Evolutionary conservation across 2,329 filamentous ascomycete species (phyloP), one percentile per base, ranked within the genome.

Genomic region (Ophiostoma sp.): DNA sequence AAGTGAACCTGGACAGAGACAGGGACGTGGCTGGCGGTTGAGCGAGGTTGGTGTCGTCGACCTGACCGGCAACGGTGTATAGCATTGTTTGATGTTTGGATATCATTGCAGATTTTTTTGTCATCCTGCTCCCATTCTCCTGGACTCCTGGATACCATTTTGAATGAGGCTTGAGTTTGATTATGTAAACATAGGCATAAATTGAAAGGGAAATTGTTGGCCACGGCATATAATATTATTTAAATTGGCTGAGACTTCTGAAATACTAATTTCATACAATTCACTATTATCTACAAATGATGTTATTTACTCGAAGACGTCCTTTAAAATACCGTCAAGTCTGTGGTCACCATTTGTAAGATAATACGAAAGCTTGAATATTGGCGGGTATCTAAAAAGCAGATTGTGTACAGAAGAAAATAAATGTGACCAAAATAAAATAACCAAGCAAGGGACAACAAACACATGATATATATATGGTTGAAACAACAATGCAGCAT

Each of bases 31-130:
- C 3, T 72, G 71, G 71, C 71, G 54, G 11, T 33, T 65, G 5
- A 70, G 68, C 4, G 69, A 72, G 11, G n/a, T 69, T 23, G 54
- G 67, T 35, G 54, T 69, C 27, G 54, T 72, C 5, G 71, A 72
- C 35, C 54, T 72, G 39, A 72, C 71, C 0, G 52, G n/a, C 7
- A 33, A 65, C 10, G 52, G 23, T 39, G 36, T n/a, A 13, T 64
- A 64, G 57, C 44, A 48, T 23, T 68, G 27, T 31, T 2, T 48
- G n/a, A 10, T 44, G 1, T 62, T 27, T 62, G 7, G 39, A 17
- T 4, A 15, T 5, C 31, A 31, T 31, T 69, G n/a, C 15, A 13
- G 7, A 35, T 36, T 52, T 52, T 48, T 35, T 62, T 33, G n/a
- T 66, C 41, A 36, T 64, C 60, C 44, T 62, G 11, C 11, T 62